Evolutionary conservation across 2,329 filamentous ascomycete genomes (phyloP), one percentile per base, ranked within the genome.

Genomic region (Neopestalotiopsis rosae): DNA sequence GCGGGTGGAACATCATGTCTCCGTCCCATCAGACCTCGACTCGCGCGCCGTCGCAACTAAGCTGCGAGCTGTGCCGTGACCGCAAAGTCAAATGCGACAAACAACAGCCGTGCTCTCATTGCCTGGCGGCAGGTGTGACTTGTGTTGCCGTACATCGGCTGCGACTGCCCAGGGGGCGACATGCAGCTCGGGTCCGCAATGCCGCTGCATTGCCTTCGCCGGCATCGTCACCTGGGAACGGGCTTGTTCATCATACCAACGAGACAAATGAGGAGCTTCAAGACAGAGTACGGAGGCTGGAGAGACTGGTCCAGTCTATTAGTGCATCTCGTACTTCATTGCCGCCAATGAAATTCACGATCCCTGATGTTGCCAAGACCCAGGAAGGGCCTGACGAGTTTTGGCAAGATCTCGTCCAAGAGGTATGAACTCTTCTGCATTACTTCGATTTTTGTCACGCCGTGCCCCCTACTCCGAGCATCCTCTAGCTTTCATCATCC

Each of bases 11-110:
- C 32, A 14, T 12, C 32, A 62, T 62, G 59, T 40, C 59, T 62
- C 32, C 32, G 9, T 10, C 59, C 13, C 42, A 38, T n/a, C 28
- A 34, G 2, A 20, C 9, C 10, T n/a, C 30, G 24, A 20, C 12
- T 17, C 59, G 32, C 20, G n/a, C 30, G 20, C n/a, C 64, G 1
- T 28, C 64, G 17, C 64, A 66, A 24, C 45, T 66, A 13, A 57
- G 45, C 49, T 66, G 64, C 64, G 30, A 56, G 49, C 49, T 66
- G 14, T 66, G 64, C 32, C 42, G 45, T 24, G 64, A 66, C 10
- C 64, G 64, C 28, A 66, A 66, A 30, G 45, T 66, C 14, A 66
- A 58, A 52, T 66, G 64, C 49, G 64, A 66, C 49, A 66, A 66
- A 45, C 49, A 57, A 17, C 17, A 66, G 49, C 64, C 64, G 6